These are phyloP conservation scores for Quercus engelmannii DNA, from an alignment of 306 rosid genomes.

Conservation along the genomic window DNA sequence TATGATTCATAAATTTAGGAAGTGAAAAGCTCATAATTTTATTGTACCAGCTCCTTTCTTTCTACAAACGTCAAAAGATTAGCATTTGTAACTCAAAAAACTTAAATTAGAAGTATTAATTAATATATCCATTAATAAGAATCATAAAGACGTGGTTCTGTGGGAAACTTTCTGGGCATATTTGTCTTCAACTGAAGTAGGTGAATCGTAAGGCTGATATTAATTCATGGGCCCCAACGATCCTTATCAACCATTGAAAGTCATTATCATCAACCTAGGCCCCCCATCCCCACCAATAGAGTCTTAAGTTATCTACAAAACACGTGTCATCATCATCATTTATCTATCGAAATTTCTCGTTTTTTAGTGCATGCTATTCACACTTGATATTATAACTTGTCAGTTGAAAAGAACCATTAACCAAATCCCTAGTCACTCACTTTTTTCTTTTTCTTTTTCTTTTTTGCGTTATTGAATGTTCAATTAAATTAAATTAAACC, in stretches of 20 bases:
- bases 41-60: neutral
- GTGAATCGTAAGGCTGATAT: conserved; percentile 17
- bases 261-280: conserved; percentile 14
- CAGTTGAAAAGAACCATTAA: too few species aligned
- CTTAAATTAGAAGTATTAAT: neutral
- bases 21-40: neutral
- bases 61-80: conserved; percentile 7
- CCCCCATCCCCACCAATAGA: conserved; percentile 16
- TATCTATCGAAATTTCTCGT: too few species aligned
- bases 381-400: too few species aligned
- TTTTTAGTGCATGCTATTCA: neutral
- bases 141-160: neutral
- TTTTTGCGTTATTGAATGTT: too few species aligned
- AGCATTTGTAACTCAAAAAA: conserved; percentile 4
- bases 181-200: conserved; percentile 2
- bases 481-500: too few species aligned
- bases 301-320: neutral
- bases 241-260: conserved; percentile 17
- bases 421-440: too few species aligned
- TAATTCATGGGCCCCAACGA: conserved; percentile 18
- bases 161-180: neutral
- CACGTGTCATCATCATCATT: neutral
- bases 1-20: neutral
- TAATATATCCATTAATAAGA: neutral
- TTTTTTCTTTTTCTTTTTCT: too few species aligned